Conservation (phyloP, 352 stramenopile species). For the Halophytophthora batemanensis region DNA sequence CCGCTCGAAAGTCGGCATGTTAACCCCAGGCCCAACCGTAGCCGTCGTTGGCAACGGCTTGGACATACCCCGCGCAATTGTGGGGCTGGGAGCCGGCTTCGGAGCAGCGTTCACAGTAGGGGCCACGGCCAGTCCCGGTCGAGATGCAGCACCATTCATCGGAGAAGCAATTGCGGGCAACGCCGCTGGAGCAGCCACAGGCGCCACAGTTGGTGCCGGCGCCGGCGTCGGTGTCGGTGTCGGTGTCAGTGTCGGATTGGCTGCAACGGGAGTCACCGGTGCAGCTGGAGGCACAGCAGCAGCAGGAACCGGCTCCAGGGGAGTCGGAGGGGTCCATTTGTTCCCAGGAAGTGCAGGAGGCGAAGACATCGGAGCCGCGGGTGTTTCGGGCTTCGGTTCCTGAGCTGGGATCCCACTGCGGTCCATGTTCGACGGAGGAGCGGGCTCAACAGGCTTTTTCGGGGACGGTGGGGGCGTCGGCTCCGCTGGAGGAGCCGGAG, state of each 20-base stretch:
- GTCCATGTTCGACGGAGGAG: slow-evolving; percentile 33
- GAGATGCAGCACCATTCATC: too few relatives aligned
- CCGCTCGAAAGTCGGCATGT: slow-evolving; percentile 24
- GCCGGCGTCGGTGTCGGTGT: neutral
- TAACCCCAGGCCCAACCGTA: slow-evolving; percentile 18
- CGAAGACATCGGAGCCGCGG: slow-evolving; percentile 37
- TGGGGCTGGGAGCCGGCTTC: slow-evolving; percentile 14
- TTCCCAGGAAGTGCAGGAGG: slow-evolving; percentile 47
- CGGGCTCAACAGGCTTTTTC: slow-evolving; percentile 19
- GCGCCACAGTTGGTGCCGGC: neutral
- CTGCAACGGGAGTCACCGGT: neutral
- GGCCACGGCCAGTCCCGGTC: too few relatives aligned
- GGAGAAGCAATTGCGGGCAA: too few relatives aligned
- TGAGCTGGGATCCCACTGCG: slow-evolving; percentile 20
- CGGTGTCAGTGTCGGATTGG: neutral
- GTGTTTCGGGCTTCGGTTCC: slow-evolving; percentile 8
- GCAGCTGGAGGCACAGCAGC: neutral
- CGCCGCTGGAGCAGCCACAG: neutral
- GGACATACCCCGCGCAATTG: slow-evolving; percentile 13
- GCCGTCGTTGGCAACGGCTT: slow-evolving; percentile 22
- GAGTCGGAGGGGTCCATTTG: slow-evolving; percentile 5
- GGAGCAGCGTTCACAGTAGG: too few relatives aligned
- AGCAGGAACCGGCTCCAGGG: slow-evolving; percentile 1
- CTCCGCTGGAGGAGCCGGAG: slow-evolving; percentile 21
- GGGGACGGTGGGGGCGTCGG: slow-evolving; percentile 20